Percentiles rank a stretch among this genome's conserved stretches.
Evolutionary conservation across 768 basidiomycete genomes (phyloP).

Genomic region (Fomitopsis serialis): DNA sequence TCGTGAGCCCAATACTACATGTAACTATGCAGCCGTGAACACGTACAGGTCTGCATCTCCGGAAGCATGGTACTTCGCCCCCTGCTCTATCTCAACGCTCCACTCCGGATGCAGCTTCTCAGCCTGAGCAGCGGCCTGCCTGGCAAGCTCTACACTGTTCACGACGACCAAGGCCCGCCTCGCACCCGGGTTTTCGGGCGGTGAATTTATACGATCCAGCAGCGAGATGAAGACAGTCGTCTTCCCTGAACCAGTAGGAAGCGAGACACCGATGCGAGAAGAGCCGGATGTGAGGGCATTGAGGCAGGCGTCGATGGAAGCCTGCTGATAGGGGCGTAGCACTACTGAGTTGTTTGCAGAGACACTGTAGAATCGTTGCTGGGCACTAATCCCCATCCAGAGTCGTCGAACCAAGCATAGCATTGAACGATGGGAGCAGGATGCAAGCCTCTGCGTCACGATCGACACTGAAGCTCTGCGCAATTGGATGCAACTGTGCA

Average conservation of each 20-base stretch:
- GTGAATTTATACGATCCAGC: slow-evolving; percentile 55
- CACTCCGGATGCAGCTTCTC: slow-evolving; percentile 60
- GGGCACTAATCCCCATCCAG: neutral
- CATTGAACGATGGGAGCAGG: slow-evolving; percentile 8
- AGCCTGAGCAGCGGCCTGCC: slow-evolving; percentile 78
- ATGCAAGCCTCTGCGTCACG: neutral
- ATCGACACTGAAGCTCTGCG: too few species aligned
- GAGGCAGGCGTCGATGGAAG: slow-evolving; percentile 72
- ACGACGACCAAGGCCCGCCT: slow-evolving; percentile 76
- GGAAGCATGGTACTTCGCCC: slow-evolving; percentile 62
- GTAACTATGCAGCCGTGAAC: neutral
- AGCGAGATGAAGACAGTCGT: slow-evolving; percentile 90
- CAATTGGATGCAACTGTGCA: too few species aligned
- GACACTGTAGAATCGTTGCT: neutral
- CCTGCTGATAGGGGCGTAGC: slow-evolving; percentile 86
- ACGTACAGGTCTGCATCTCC: slow-evolving; percentile 83
- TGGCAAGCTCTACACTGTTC: slow-evolving; percentile 84
- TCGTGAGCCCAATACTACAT: neutral
- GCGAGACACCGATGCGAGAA: slow-evolving; percentile 75
- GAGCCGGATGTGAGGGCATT: slow-evolving; percentile 63
- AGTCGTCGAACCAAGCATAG: slow-evolving; percentile 4
- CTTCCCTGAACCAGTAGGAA: slow-evolving; percentile 84
- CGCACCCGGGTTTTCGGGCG: slow-evolving; percentile 36
- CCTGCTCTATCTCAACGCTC: slow-evolving; percentile 92
- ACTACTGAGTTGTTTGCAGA: slow-evolving; percentile 4